Evolutionary conservation across 352 stramenopile genomes (phyloP).

Genomic region (Phytopythium mirpurense): DNA sequence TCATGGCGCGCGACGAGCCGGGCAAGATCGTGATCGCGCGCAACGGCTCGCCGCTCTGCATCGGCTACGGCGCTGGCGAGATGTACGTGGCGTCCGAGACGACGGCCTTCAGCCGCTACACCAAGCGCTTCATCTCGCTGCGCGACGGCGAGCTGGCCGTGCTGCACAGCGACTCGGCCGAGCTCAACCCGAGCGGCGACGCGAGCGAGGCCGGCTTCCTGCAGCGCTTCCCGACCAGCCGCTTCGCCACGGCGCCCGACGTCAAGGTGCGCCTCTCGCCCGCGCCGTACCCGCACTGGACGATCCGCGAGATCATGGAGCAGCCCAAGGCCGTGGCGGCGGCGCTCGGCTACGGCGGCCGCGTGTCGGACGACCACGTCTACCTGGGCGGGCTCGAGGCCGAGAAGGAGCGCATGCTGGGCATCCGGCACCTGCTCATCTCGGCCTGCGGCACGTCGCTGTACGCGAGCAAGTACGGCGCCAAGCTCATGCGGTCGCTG

Average conservation of each 20-base stretch:
- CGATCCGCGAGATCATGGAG: constrained; percentile 94
- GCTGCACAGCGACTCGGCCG: constrained; percentile 90
- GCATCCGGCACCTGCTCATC: constrained; percentile 94
- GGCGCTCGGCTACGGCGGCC: constrained; percentile 92
- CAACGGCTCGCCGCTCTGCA: constrained; percentile 94
- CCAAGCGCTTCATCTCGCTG: constrained; percentile 97
- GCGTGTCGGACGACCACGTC: constrained; percentile 91
- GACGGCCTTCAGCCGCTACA: constrained; percentile 92
- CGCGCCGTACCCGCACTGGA: constrained; percentile 95
- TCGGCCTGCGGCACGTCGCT: constrained; percentile 94
- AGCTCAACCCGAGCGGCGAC: constrained; percentile 86
- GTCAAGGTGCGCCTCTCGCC: constrained; percentile 93
- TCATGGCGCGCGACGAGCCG: constrained; percentile 90
- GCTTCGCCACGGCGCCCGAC: constrained; percentile 90
- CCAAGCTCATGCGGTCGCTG: constrained; percentile 97
- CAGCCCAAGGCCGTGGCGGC: constrained; percentile 95
- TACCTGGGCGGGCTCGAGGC: constrained; percentile 92
- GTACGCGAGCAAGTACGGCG: constrained; percentile 94
- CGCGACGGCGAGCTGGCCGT: constrained; percentile 96
- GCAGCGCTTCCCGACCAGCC: constrained; percentile 80
- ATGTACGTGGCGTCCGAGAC: constrained; percentile 97
- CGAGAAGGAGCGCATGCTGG: constrained; percentile 86
- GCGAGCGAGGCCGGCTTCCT: constrained; percentile 55
- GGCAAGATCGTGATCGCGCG: constrained; percentile 96
- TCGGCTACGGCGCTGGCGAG: constrained; percentile 81